Conservation (phyloP, 345 rosid genomes). For the Garcia nutans region DNA sequence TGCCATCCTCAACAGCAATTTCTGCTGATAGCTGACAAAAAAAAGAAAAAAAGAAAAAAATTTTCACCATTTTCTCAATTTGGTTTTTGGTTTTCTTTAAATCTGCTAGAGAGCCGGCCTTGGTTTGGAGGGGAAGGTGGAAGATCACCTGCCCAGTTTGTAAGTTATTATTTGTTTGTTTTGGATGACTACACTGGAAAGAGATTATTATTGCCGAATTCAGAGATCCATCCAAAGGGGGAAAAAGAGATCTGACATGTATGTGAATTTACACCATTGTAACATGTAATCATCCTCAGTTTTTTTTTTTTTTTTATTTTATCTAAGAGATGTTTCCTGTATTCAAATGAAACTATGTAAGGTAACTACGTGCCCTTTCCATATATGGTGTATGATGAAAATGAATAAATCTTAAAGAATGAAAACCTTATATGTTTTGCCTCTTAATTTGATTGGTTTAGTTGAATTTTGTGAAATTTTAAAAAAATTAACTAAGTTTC, state of each 20-base stretch:
- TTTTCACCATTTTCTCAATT: conserved; percentile 7
- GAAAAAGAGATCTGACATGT: conserved; percentile 9
- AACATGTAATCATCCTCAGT: conserved; percentile 39
- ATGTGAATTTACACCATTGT: conserved; percentile 2
- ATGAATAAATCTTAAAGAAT: background rate
- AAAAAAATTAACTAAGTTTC: too few relatives aligned
- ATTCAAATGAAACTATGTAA: conserved; percentile 18
- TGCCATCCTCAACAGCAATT: conserved; percentile 26
- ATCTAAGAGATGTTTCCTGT: conserved; percentile 45
- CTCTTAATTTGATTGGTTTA: background rate
- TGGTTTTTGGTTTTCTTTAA: conserved; percentile 21
- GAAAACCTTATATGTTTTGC: background rate
- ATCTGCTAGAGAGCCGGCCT: conserved; percentile 19
- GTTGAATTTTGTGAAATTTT: too few relatives aligned
- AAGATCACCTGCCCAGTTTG: conserved; percentile 46
- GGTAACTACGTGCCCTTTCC: background rate
- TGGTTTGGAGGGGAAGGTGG: conserved; percentile 40
- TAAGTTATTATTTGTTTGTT: conserved; percentile 41
- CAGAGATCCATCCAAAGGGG: conserved; percentile 11
- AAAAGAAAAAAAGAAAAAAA: too few relatives aligned
- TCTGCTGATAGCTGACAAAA: conserved; percentile 48
- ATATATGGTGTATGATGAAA: background rate
- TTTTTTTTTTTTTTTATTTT: too few relatives aligned
- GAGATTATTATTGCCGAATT: conserved; percentile 3
- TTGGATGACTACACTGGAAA: conserved; percentile 9